Conservation (phyloP, 1,284 basidiomycete genomes). For the Marasmius tenuissimus region DNA sequence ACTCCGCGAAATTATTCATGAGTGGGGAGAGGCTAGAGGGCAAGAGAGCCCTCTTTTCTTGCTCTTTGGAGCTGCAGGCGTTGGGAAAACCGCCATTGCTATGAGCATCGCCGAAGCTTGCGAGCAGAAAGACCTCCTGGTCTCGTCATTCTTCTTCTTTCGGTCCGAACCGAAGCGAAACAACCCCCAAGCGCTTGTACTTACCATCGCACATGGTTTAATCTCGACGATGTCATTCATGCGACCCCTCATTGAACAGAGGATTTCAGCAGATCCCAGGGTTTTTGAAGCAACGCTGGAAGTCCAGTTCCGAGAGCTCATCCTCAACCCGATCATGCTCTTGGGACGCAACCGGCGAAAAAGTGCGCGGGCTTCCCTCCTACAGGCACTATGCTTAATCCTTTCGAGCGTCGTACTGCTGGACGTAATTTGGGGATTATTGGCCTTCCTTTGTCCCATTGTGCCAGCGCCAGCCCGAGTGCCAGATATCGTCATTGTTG, state of each 20-base stretch:
- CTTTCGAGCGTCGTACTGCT: too few species aligned
- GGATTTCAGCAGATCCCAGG: not conserved
- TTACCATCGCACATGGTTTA: constrained; percentile 3
- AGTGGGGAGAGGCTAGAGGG: constrained; percentile 7
- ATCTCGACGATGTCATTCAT: not conserved
- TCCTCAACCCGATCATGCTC: too few species aligned
- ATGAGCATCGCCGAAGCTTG: constrained; percentile 15
- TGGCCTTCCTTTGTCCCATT: too few species aligned
- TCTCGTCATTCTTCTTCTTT: constrained; percentile 15
- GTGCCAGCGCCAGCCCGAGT: too few species aligned
- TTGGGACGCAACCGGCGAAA: too few species aligned
- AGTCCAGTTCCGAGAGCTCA: too few species aligned
- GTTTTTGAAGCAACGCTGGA: not conserved
- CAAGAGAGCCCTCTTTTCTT: constrained; percentile 8
- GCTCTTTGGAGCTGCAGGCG: constrained; percentile 17
- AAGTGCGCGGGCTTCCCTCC: too few species aligned
- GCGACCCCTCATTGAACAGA: not conserved
- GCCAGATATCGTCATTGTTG: too few species aligned
- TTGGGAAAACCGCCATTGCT: constrained; percentile 19
- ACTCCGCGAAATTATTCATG: constrained; percentile 9
- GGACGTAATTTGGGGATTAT: too few species aligned
- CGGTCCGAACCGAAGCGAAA: constrained; percentile 1
- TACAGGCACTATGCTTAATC: too few species aligned
- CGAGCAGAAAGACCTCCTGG: constrained; percentile 1
- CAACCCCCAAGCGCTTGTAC: not conserved